These are phyloP conservation scores for Castanea mollissima DNA, from an alignment of 306 rosid species.

Conservation along the genomic window DNA sequence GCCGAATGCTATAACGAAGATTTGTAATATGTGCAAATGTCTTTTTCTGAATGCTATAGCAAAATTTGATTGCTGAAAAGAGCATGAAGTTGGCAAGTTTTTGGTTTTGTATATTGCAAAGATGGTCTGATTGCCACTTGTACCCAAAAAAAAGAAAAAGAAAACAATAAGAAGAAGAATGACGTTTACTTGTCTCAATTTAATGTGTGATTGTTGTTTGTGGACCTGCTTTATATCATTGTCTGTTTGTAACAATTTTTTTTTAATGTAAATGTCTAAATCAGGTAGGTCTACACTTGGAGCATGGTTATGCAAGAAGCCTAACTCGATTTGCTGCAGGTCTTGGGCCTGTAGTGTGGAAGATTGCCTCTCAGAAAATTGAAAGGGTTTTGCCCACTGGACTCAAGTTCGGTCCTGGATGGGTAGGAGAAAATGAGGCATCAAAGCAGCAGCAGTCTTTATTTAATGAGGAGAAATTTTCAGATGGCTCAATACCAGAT, in stretches of 20 bases:
- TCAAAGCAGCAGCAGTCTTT: constrained; percentile 32
- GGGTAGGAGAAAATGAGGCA: constrained; percentile 51
- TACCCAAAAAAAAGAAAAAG: too few species aligned
- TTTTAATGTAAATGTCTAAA: constrained; percentile 16
- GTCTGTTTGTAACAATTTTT: neutral
- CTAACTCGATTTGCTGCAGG: constrained; percentile 74
- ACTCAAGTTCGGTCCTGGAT: constrained; percentile 61
- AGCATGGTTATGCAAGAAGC: constrained; percentile 82
- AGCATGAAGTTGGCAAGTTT: neutral
- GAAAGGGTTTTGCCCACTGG: constrained; percentile 59
- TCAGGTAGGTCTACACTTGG: constrained; percentile 69
- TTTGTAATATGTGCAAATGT: neutral
- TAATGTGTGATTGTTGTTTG: neutral
- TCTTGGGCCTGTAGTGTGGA: constrained; percentile 88
- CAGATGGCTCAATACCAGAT: constrained; percentile 24
- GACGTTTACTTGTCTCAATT: neutral
- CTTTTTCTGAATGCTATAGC: neutral
- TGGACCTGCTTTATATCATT: neutral
- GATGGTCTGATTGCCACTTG: neutral
- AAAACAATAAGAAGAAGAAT: too few species aligned
- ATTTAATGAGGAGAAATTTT: constrained; percentile 36
- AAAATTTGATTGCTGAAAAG: neutral
- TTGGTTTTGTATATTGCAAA: neutral
- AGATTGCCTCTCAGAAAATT: constrained; percentile 73
- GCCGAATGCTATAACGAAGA: neutral